A percentile compares a stretch with the other conserved stretches of the same genome.
phyloP scores from a whole-genome alignment of 2,329 filamentous ascomycete species.

The Colletotrichum kahawae region DNA sequence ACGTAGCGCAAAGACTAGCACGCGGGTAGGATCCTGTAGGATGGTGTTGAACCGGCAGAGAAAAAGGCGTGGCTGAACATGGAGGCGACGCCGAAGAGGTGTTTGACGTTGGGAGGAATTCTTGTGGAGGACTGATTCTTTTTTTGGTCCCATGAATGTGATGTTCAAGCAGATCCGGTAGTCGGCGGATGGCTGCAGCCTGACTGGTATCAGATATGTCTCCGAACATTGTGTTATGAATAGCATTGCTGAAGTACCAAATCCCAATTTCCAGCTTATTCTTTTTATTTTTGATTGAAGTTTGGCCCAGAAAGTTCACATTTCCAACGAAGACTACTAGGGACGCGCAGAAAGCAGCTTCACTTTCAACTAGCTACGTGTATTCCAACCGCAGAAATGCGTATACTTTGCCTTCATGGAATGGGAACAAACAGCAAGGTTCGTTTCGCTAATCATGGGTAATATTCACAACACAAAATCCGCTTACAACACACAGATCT shows the following conservation, averaged over 20 bases:
- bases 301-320: neutral
- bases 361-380: neutral
- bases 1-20: neutral
- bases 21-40: neutral
- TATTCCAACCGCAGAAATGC: neutral
- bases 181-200: neutral
- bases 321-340: neutral
- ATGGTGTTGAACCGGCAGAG: neutral
- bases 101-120: neutral
- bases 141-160: neutral
- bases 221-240: rapidly evolving
- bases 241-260: neutral
- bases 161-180: neutral
- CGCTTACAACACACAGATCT: neutral
- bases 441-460: neutral
- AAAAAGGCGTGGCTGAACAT: neutral
- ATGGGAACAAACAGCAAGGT: neutral
- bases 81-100: neutral
- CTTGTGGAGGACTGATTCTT: neutral
- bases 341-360: neutral
- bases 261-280: rapidly evolving
- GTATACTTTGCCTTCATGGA: neutral
- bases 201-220: rapidly evolving
- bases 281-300: rapidly evolving
- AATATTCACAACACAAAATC: rapidly evolving